These are phyloP conservation scores for Sphaceloma murrayae DNA, from an alignment of 2,329 filamentous ascomycete species.

Conservation along the genomic window DNA sequence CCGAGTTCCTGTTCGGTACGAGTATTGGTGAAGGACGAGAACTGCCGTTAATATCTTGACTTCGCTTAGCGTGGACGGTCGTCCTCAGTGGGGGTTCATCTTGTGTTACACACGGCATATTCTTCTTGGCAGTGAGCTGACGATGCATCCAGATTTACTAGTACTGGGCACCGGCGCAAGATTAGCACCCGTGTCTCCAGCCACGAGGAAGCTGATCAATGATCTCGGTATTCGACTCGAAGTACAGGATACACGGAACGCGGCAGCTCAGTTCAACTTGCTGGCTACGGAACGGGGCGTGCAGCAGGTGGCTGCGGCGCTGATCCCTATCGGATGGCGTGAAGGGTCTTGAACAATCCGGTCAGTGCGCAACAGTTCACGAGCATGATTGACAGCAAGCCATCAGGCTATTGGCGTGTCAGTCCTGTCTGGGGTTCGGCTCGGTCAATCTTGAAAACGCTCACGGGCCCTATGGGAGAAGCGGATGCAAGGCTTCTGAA, in stretches of 20 bases:
- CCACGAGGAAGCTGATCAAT: conserved; percentile 62
- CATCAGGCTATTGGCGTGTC: neutral
- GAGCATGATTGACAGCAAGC: conserved; percentile 2
- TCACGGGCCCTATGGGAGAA: neutral
- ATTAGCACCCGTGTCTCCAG: conserved; percentile 66
- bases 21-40: neutral
- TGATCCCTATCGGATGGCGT: conserved; percentile 79
- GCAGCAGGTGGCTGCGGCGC: conserved; percentile 70
- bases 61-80: too few species aligned
- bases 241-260: conserved; percentile 84
- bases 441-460: conserved; percentile 5
- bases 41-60: neutral
- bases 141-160: conserved; percentile 58
- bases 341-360: conserved; percentile 35
- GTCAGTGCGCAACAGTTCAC: conserved; percentile 12
- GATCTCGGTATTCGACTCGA: conserved; percentile 77
- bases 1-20: too few species aligned
- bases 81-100: too few species aligned
- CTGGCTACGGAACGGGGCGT: conserved; percentile 89
- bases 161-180: conserved; percentile 76
- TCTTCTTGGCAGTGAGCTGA: neutral
- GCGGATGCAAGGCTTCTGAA: too few species aligned
- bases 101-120: neutral
- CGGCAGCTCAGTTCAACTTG: conserved; percentile 87
- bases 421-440: conserved; percentile 7